Conservation (phyloP, 1,284 basidiomycete genomes). For the Fomitopsis betulina region DNA sequence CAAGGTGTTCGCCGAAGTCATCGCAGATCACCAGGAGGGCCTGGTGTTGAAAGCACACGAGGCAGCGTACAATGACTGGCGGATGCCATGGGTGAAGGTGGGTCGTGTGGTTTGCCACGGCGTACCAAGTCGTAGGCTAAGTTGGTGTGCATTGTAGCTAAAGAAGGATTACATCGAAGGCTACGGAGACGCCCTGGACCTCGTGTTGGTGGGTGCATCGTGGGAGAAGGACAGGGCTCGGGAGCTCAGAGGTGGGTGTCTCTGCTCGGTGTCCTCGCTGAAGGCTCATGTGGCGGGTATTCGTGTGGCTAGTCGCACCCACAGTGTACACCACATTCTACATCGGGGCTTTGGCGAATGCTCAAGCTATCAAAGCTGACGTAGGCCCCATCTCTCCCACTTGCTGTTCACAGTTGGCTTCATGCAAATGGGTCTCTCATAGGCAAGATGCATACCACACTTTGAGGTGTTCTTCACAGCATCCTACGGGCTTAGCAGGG, state of each 20-base stretch:
- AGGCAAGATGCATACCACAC: slow-evolving; percentile 46
- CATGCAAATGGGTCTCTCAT: not conserved
- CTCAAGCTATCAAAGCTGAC: slow-evolving; percentile 29
- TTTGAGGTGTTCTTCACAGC: slow-evolving; percentile 71
- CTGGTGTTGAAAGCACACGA: slow-evolving; percentile 74
- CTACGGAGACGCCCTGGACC: slow-evolving; percentile 75
- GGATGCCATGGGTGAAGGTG: slow-evolving; percentile 76
- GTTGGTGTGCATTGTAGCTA: slow-evolving; percentile 21
- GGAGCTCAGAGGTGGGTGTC: slow-evolving; percentile 60
- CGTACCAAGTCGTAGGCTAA: not conserved
- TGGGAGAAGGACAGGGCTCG: slow-evolving; percentile 79
- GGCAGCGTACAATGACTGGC: slow-evolving; percentile 60
- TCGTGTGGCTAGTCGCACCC: slow-evolving; percentile 51
- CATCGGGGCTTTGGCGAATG: slow-evolving; percentile 53
- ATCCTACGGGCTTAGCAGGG: slow-evolving; percentile 67
- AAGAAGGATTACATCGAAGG: slow-evolving; percentile 84
- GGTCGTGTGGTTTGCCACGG: slow-evolving; percentile 19
- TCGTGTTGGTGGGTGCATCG: slow-evolving; percentile 69
- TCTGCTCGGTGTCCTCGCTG: not conserved
- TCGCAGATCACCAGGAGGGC: slow-evolving; percentile 55
- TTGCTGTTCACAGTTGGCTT: slow-evolving; percentile 1
- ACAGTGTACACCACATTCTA: slow-evolving; percentile 77
- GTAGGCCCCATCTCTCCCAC: slow-evolving; percentile 27
- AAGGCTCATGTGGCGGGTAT: not conserved
- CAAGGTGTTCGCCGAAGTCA: slow-evolving; percentile 44